These are phyloP conservation scores for Cystobasidium tubakii DNA, from an alignment of 768 basidiomycete genomes.

Conservation along the genomic window DNA sequence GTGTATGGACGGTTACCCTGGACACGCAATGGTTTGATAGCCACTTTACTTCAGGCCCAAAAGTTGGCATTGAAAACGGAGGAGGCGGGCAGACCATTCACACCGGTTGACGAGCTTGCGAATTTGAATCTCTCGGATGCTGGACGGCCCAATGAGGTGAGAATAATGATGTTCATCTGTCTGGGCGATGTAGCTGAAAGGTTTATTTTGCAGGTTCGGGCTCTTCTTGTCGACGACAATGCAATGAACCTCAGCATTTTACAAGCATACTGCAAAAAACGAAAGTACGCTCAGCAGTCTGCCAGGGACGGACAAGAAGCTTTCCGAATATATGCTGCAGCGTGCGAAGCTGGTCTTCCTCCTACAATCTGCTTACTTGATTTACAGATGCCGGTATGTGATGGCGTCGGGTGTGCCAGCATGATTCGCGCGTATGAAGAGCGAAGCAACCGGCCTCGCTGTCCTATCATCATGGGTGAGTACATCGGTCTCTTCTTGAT, in stretches of 20 bases:
- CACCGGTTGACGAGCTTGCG: not conserved
- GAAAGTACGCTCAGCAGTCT: not conserved
- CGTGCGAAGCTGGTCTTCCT: not conserved
- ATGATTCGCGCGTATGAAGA: slow-evolving; percentile 16
- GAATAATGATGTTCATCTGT: not conserved
- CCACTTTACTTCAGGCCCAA: not conserved
- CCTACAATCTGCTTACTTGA: slow-evolving; percentile 11
- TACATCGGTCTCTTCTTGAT: not conserved
- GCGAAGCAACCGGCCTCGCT: not conserved
- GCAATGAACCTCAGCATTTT: slow-evolving; percentile 21
- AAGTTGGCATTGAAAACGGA: not conserved
- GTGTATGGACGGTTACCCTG: not conserved
- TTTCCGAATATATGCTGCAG: not conserved
- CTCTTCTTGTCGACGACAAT: slow-evolving; percentile 20
- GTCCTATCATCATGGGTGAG: slow-evolving; percentile 8
- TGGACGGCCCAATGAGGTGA: not conserved
- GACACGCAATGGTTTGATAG: not conserved
- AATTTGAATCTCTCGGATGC: not conserved
- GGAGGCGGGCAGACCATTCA: not conserved
- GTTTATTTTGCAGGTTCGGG: not conserved
- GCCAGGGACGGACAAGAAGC: slow-evolving; percentile 19
- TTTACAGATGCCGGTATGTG: slow-evolving; percentile 25
- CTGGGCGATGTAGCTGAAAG: not conserved
- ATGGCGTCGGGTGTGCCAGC: not conserved
- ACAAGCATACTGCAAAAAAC: slow-evolving; percentile 12